Base-by-base conservation (phyloP, 805 yeast species). In the Ogataea methanolica region DNA sequence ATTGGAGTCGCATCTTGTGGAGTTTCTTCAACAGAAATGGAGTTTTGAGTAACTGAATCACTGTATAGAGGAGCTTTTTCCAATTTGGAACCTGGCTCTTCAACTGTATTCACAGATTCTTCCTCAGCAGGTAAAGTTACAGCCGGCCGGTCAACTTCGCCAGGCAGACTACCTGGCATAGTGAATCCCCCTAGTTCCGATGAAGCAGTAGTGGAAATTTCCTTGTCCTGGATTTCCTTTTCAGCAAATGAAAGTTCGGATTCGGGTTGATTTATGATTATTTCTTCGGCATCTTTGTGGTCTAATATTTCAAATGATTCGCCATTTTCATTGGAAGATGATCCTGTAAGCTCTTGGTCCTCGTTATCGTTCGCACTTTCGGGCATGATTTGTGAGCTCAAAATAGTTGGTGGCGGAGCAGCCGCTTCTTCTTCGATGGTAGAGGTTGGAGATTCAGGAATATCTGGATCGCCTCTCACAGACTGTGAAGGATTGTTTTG, bases 401-500 rank as follows among this genome's bases (percentile, higher is more conserved):
- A 50, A 15, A 55, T 43, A n/a, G 49, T 51, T 11, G 55, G 58
- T 14, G 59, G 54, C 12, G 65, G 60, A 23, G 62, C 60, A 33
- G 65, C 57, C 17, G 59, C 54, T 14, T 62, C 68, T 49, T 58
- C 68, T 33, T 52, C 66, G 37, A 63, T 58, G 1, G 69, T 65
- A 2, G 67, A 60, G 9, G 66, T 50, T 38, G 65, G 72, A 5
- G 76, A 70, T 37, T 68, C 63, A 7, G 76, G 65, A 16, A 62
- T 62, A 49, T 78, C 82, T 15, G 73, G 65, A 51, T 83, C 96
- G 52, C 87, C 96, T 50, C 96, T 81, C 7, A 89, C 96, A 21
- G 96, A 87, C 66, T 82, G 79, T 0, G 97, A 91, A 2, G 97
- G 89, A 63, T 92, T 90, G 68, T 91, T 91, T 58, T 86, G 92